Conservation (phyloP, 345 rosid species). For the Reutealis trisperma region DNA sequence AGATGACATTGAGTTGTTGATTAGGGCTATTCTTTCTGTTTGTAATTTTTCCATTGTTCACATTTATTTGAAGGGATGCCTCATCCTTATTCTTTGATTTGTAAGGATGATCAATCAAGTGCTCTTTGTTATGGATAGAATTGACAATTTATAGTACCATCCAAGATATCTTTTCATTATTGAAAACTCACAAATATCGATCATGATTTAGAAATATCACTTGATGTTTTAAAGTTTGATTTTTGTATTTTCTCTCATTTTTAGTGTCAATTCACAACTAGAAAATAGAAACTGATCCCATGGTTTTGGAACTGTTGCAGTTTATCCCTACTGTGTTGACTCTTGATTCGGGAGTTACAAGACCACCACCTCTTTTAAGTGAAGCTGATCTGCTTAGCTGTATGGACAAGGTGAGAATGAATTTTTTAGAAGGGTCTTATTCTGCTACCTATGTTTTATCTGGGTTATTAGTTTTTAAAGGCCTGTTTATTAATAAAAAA, state of each 20-base stretch:
- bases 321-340: conserved; percentile 75
- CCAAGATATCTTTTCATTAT: not conserved
- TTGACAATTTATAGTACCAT: not conserved
- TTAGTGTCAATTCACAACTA: conserved; percentile 13
- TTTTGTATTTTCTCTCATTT: conserved; percentile 1
- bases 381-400: conserved; percentile 92
- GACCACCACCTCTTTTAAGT: conserved; percentile 88
- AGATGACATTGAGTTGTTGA: not conserved
- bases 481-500: not conserved
- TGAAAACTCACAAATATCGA: not conserved
- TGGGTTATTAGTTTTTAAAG: not conserved
- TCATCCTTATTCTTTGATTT: conserved; percentile 5
- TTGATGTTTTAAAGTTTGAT: not conserved
- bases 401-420: conserved; percentile 87
- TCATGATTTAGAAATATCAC: not conserved
- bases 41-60: not conserved
- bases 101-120: not conserved
- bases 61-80: conserved; percentile 6
- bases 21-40: not conserved
- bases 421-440: not conserved
- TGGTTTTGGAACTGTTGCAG: conserved; percentile 51
- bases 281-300: conserved; percentile 19
- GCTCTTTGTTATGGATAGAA: not conserved
- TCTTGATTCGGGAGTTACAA: conserved; percentile 91
- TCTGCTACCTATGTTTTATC: not conserved